Percentiles rank a stretch among this genome's conserved stretches.
phyloP scores from a whole-genome alignment of 805 yeast genomes.

The Lipomyces yamanashiensis region DNA sequence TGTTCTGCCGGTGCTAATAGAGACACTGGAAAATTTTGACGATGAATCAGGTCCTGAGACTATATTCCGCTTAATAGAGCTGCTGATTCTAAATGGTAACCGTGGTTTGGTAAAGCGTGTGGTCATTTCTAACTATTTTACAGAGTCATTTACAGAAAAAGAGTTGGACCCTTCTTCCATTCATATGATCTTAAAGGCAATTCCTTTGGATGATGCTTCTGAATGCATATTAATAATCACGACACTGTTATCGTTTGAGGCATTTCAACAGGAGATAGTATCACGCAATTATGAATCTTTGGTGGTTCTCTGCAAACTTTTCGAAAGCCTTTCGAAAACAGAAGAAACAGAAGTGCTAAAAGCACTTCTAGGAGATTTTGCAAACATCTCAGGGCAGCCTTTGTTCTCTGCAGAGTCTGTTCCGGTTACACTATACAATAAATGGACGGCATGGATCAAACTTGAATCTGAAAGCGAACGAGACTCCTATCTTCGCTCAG shows the following conservation, averaged over 20 bases:
- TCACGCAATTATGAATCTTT: neutral
- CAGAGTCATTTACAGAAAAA: slow-evolving; percentile 6
- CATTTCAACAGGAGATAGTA: neutral
- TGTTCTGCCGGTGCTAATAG: neutral
- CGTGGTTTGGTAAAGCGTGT: too few species aligned
- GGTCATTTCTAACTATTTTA: neutral
- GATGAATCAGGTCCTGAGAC: neutral
- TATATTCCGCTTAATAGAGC: slow-evolving; percentile 6
- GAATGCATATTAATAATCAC: slow-evolving; percentile 6
- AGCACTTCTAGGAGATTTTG: neutral
- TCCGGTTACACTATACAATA: neutral
- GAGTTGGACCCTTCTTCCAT: neutral
- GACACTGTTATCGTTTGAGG: slow-evolving; percentile 2
- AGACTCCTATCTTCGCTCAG: slow-evolving; percentile 4
- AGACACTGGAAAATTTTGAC: neutral
- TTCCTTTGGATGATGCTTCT: slow-evolving; percentile 2
- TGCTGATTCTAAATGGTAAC: slow-evolving; percentile 11
- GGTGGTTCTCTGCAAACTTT: slow-evolving; percentile 5
- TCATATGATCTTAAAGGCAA: neutral
- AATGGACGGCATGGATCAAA: slow-evolving; percentile 16
- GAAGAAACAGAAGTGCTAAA: neutral
- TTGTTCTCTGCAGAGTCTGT: neutral
- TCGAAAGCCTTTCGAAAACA: neutral
- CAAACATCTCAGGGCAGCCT: slow-evolving; percentile 9
- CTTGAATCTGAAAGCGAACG: neutral